phyloP scores from a whole-genome alignment of 202 grass and related monocot genomes.

The Musa balbisiana region DNA sequence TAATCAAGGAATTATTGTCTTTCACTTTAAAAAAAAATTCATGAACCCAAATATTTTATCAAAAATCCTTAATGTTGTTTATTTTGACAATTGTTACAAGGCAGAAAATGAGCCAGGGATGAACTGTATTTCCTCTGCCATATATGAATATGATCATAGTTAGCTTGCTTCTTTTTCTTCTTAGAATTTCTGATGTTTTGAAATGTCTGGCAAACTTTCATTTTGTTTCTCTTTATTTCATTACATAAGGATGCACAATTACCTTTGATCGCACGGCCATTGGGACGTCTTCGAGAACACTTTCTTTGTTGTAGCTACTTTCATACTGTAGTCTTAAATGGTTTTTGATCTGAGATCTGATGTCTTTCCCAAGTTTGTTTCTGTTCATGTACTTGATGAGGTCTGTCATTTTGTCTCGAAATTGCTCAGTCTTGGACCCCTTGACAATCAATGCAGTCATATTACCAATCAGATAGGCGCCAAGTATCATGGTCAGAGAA shows the following conservation, averaged over 20 bases:
- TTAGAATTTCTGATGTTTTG: too few species aligned
- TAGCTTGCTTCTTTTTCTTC: too few species aligned
- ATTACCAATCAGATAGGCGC: slow-evolving; percentile 83
- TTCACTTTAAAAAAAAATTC: too few species aligned
- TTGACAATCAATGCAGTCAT: slow-evolving; percentile 94
- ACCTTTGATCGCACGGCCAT: slow-evolving; percentile 65
- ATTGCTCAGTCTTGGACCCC: slow-evolving; percentile 73
- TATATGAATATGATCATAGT: too few species aligned
- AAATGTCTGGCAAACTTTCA: not conserved
- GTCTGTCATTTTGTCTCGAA: slow-evolving; percentile 91
- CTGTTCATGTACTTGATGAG: slow-evolving; percentile 91
- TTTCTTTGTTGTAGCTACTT: slow-evolving; percentile 62
- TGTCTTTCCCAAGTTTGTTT: slow-evolving; percentile 61
- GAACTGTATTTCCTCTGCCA: too few species aligned
- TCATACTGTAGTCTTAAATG: slow-evolving; percentile 76
- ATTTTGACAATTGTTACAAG: too few species aligned
- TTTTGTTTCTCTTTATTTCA: not conserved
- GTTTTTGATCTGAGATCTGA: slow-evolving; percentile 63
- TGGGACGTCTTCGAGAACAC: slow-evolving; percentile 61
- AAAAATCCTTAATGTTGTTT: not conserved
- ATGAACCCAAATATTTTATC: not conserved
- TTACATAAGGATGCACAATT: not conserved
- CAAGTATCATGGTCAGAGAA: slow-evolving; percentile 67
- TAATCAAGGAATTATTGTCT: too few species aligned
- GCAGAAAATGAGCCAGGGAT: too few species aligned